phyloP scores from a whole-genome alignment of 495 filamentous ascomycete species.

The Aspergillus cristatus region DNA sequence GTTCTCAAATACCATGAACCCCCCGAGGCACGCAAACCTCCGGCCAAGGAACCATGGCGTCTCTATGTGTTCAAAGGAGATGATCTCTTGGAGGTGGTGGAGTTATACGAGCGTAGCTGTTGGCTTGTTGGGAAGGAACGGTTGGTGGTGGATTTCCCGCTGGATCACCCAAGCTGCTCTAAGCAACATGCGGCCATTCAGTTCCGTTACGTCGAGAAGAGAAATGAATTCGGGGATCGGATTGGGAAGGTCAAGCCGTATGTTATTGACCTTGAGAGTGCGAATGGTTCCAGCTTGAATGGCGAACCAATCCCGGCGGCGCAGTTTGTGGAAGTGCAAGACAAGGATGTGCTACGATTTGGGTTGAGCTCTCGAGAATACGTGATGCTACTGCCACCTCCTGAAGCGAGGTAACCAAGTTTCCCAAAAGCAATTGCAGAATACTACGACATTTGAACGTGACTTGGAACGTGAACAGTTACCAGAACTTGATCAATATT shows the following conservation, averaged over 20 bases:
- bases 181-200: slow-evolving; percentile 95
- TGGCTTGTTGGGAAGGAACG: slow-evolving; percentile 83
- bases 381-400: slow-evolving; percentile 59
- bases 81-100: slow-evolving; percentile 70
- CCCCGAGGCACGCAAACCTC: slow-evolving; percentile 80
- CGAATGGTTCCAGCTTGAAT: slow-evolving; percentile 83
- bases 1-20: slow-evolving; percentile 96
- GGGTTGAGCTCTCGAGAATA: slow-evolving; percentile 83
- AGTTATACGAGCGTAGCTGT: slow-evolving; percentile 65
- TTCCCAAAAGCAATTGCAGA: background rate
- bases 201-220: slow-evolving; percentile 75
- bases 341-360: slow-evolving; percentile 84
- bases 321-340: slow-evolving; percentile 75
- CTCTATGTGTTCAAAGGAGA: slow-evolving; percentile 87
- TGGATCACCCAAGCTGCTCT: slow-evolving; percentile 85
- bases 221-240: slow-evolving; percentile 78
- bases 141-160: slow-evolving; percentile 68
- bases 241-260: slow-evolving; percentile 79
- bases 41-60: slow-evolving; percentile 69
- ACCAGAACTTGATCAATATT: no score
- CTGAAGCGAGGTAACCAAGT: slow-evolving; percentile 4
- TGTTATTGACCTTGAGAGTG: slow-evolving; percentile 86
- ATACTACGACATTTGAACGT: no score
- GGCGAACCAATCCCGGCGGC: slow-evolving; percentile 60
- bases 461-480: no score